A percentile compares a stretch with the other conserved stretches of the same genome.
Conservation (phyloP, 2,329 filamentous ascomycete species). For the Fusarium sp. region DNA sequence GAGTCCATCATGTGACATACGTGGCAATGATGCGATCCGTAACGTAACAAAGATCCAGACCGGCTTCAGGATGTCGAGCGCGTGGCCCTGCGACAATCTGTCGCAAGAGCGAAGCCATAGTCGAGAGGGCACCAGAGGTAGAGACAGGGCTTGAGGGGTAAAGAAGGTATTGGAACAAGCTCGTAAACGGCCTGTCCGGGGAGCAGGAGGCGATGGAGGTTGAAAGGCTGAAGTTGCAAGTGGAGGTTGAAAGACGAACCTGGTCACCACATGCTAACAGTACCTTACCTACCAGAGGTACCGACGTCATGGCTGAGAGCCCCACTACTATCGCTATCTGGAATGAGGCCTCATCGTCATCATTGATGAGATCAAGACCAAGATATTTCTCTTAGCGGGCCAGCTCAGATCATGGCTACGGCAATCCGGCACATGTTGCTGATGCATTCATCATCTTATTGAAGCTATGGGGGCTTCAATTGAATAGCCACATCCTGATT, state of each 20-base stretch:
- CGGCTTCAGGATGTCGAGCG: slow-evolving; percentile 84
- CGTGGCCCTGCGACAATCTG: slow-evolving; percentile 93
- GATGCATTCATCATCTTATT: background rate
- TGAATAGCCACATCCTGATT: background rate
- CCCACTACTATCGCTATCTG: slow-evolving; percentile 20
- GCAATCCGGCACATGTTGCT: background rate
- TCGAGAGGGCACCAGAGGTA: background rate
- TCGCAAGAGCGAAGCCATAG: slow-evolving; percentile 81
- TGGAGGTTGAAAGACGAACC: background rate
- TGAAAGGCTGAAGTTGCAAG: slow-evolving; percentile 12
- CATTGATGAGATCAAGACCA: background rate
- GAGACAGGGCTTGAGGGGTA: no score
- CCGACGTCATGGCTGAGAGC: slow-evolving; percentile 38
- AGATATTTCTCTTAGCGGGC: background rate
- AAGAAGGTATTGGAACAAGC: background rate
- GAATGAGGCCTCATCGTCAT: slow-evolving; percentile 18
- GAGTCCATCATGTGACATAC: slow-evolving; percentile 48
- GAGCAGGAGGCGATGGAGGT: background rate
- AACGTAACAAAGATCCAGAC: slow-evolving; percentile 95
- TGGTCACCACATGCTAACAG: background rate
- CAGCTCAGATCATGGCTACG: background rate
- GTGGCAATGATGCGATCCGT: slow-evolving; percentile 79
- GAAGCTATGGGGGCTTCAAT: background rate
- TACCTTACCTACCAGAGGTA: background rate
- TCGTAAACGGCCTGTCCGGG: background rate